Percentiles rank a stretch among this genome's conserved stretches.
These are phyloP conservation scores for Cyanidioschyzon merolae DNA, from an alignment of 23 red algal genomes.

Conservation along the genomic window DNA sequence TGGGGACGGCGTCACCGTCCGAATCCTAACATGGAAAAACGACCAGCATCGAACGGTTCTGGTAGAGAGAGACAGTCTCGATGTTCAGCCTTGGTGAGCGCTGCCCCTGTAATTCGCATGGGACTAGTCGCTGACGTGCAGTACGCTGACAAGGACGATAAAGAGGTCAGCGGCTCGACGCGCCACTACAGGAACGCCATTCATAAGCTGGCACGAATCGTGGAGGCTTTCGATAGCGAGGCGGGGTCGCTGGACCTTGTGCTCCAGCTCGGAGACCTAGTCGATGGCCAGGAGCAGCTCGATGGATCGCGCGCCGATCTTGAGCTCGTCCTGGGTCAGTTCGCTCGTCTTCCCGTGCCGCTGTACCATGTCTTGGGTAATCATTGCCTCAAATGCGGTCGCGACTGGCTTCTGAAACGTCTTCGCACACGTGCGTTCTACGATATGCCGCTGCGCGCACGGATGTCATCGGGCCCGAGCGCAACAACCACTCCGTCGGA, in stretches of 20 bases:
- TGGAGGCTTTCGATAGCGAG: neutral
- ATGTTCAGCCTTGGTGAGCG: neutral
- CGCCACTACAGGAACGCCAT: slow-evolving; percentile 14
- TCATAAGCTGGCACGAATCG: neutral
- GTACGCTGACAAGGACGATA: slow-evolving; percentile 17
- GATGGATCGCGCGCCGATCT: neutral
- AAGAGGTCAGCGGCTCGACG: neutral
- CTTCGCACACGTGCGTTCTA: neutral
- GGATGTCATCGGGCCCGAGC: neutral
- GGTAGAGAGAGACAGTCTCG: neutral
- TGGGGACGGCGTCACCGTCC: neutral
- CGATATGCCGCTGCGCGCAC: slow-evolving; percentile 7
- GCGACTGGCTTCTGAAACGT: neutral
- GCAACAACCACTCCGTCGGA: neutral
- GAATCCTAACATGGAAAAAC: neutral
- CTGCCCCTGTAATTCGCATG: neutral
- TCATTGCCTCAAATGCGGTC: neutral
- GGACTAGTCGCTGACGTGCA: slow-evolving; percentile 4
- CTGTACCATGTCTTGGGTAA: slow-evolving; percentile 18
- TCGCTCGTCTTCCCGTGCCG: neutral
- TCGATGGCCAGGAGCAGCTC: neutral
- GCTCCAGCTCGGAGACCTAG: slow-evolving; percentile 4
- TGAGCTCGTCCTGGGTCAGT: slow-evolving; percentile 4
- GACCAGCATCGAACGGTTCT: neutral
- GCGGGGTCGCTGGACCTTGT: neutral